Evolutionary conservation across 164 flowering plant genomes (phyloP).

Genomic region (Magnolia sinica): DNA sequence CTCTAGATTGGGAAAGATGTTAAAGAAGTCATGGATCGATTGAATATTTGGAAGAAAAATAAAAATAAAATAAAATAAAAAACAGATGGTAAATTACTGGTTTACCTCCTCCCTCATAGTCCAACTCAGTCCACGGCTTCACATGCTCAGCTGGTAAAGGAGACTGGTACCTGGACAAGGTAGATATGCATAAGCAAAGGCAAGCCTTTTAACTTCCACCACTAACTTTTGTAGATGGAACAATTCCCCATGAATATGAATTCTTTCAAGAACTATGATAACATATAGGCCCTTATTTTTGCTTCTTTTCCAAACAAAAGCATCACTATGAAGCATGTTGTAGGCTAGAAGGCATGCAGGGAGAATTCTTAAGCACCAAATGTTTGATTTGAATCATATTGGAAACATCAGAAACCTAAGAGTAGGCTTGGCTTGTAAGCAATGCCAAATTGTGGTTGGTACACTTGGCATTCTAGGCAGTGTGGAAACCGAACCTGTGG

Average conservation of each 20-base stretch:
- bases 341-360: neutral
- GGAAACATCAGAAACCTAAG: too few species aligned
- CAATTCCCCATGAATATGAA: neutral
- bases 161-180: constrained; percentile 60
- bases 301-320: neutral
- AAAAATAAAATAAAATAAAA: neutral
- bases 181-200: neutral
- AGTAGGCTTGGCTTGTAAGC: too few species aligned
- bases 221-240: neutral
- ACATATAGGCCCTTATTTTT: neutral
- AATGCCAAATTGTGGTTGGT: too few species aligned
- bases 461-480: too few species aligned
- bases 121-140: constrained; percentile 52
- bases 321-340: neutral
- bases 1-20: constrained; percentile 31
- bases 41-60: neutral
- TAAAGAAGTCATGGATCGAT: neutral
- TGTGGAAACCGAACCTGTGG: too few species aligned
- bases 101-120: constrained; percentile 87
- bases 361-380: neutral
- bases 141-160: constrained; percentile 85
- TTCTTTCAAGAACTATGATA: neutral
- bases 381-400: neutral
- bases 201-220: neutral
- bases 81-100: neutral